phyloP scores from a whole-genome alignment of 805 yeast genomes.

The Metschnikowia colocasiae region DNA sequence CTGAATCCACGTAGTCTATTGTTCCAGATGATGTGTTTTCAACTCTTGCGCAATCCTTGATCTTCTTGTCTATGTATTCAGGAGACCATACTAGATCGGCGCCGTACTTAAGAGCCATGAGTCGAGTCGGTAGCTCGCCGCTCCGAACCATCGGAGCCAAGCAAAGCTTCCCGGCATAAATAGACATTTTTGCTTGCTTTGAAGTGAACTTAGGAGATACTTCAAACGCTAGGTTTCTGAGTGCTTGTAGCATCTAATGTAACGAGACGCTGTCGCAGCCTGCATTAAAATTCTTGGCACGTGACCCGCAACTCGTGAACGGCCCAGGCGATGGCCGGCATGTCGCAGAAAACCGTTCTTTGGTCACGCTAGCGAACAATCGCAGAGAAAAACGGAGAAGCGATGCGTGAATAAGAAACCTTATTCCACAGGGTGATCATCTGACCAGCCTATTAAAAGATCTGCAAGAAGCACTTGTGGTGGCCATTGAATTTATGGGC shows the following conservation, averaged over 20 bases:
- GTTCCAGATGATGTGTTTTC: slow-evolving; percentile 56
- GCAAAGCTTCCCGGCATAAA: slow-evolving; percentile 72
- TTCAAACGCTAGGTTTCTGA: not conserved
- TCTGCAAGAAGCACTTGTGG: not conserved
- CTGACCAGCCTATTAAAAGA: not conserved
- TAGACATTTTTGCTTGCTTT: slow-evolving; percentile 42
- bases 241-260: not conserved
- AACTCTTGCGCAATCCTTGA: slow-evolving; percentile 64
- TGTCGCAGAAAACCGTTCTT: not conserved
- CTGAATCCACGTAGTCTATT: slow-evolving; percentile 49
- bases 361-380: slow-evolving; percentile 2
- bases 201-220: not conserved
- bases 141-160: slow-evolving; percentile 97
- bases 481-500: not conserved
- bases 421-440: not conserved
- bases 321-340: not conserved
- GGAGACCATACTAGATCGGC: slow-evolving; percentile 96
- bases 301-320: not conserved
- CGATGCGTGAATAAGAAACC: not conserved
- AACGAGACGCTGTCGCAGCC: not conserved
- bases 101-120: slow-evolving; percentile 75
- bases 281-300: not conserved
- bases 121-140: slow-evolving; percentile 88
- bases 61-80: slow-evolving; percentile 84
- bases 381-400: not conserved